Evolutionary conservation across 768 basidiomycete species (phyloP).

Genomic region (Crucibulum laeve): DNA sequence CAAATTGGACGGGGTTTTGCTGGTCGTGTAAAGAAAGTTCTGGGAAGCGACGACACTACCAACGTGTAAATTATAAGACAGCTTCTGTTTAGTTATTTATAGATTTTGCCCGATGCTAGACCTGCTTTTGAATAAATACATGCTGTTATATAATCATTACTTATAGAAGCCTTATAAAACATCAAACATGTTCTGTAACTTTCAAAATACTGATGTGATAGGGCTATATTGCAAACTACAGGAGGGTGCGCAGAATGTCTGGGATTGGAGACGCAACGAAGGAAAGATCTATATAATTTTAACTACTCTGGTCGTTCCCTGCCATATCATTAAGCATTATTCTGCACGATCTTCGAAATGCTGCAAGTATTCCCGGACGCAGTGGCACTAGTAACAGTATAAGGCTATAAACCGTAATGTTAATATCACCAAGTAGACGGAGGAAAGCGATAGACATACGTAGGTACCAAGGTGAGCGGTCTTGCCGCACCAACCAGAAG

Average conservation of each 20-base stretch:
- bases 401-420: slow-evolving; percentile 11
- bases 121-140: too few relatives aligned
- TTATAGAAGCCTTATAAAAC: too few relatives aligned
- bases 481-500: slow-evolving; percentile 20
- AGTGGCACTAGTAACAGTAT: slow-evolving; percentile 15
- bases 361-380: slow-evolving; percentile 19
- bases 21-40: slow-evolving; percentile 3
- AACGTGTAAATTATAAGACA: too few relatives aligned
- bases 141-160: too few relatives aligned
- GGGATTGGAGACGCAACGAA: too few relatives aligned
- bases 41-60: neutral
- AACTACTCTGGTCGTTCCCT: neutral
- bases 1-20: slow-evolving; percentile 12
- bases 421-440: neutral
- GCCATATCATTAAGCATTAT: slow-evolving; percentile 10
- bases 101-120: too few relatives aligned
- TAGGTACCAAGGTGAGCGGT: slow-evolving; percentile 19
- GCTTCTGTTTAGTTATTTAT: too few relatives aligned
- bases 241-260: too few relatives aligned
- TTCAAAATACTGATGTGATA: too few relatives aligned
- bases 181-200: too few relatives aligned
- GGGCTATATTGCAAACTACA: too few relatives aligned
- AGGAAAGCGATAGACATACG: slow-evolving; percentile 7
- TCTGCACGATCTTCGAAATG: slow-evolving; percentile 17
- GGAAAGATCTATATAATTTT: too few relatives aligned